phyloP scores from a whole-genome alignment of 345 rosid genomes.

The Hibiscus trionum region DNA sequence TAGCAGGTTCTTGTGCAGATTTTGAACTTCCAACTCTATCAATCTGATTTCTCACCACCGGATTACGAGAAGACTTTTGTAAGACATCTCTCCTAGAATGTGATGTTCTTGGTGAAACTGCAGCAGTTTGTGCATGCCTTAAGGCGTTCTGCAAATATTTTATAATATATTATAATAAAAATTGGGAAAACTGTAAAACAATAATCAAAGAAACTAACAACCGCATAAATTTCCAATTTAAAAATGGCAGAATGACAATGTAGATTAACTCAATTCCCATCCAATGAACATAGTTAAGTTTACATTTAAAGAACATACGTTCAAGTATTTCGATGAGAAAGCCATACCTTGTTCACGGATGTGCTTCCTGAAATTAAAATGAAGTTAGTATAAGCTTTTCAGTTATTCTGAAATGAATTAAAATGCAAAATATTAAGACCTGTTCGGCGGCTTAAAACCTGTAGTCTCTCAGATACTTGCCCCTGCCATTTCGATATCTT shows the following conservation, averaged over 20 bases:
- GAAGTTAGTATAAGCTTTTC: background rate
- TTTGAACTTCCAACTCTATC: slow-evolving; percentile 41
- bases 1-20: slow-evolving; percentile 46
- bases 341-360: slow-evolving; percentile 55
- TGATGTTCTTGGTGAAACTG: slow-evolving; percentile 42
- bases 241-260: background rate
- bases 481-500: slow-evolving; percentile 89
- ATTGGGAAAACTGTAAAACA: background rate
- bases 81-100: slow-evolving; percentile 28
- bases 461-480: slow-evolving; percentile 81
- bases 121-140: slow-evolving; percentile 35
- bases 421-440: slow-evolving; percentile 25
- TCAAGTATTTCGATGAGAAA: background rate
- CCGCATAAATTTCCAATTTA: background rate
- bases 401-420: background rate
- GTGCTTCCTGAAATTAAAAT: slow-evolving; percentile 38
- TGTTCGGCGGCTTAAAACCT: slow-evolving; percentile 49
- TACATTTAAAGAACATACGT: background rate
- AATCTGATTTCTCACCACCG: slow-evolving; percentile 26
- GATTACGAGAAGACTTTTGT: slow-evolving; percentile 31
- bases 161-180: slow-evolving; percentile 5
- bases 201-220: background rate
- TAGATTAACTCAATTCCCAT: background rate
- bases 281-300: background rate
- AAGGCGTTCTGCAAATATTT: slow-evolving; percentile 48